These are phyloP conservation scores for Populus tomentosa DNA, from an alignment of 441 rosid species.

Conservation along the genomic window DNA sequence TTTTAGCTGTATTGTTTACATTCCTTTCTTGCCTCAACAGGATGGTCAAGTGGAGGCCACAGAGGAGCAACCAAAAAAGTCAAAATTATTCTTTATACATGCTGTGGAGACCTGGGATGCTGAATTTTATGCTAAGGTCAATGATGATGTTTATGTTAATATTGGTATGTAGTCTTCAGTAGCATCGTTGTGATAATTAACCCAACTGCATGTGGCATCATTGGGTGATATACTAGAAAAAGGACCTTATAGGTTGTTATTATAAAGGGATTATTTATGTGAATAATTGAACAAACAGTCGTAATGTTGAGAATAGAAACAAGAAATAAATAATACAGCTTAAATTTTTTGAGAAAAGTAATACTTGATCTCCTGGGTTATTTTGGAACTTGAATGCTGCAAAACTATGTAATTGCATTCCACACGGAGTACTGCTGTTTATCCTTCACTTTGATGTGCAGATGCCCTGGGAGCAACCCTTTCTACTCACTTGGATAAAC, in stretches of 20 bases:
- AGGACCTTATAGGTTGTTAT: neutral
- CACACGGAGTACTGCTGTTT: neutral
- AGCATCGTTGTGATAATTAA: neutral
- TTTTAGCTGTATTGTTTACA: constrained; percentile 4
- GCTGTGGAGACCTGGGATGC: constrained; percentile 84
- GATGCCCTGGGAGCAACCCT: constrained; percentile 80
- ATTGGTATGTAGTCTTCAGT: constrained; percentile 50
- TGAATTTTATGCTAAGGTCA: constrained; percentile 84
- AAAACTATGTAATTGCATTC: neutral
- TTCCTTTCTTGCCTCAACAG: constrained; percentile 30
- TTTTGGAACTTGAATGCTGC: constrained; percentile 1
- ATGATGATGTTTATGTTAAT: constrained; percentile 82
- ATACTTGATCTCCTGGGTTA: neutral
- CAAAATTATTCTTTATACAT: constrained; percentile 50
- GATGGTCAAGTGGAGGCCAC: constrained; percentile 65
- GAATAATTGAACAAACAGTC: neutral
- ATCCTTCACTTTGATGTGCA: constrained; percentile 16
- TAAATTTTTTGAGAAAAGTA: neutral
- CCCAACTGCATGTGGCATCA: no score
- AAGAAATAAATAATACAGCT: neutral
- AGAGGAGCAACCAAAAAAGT: constrained; percentile 58
- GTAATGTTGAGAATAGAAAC: constrained; percentile 29
- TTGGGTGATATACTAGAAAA: neutral
- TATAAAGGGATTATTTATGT: neutral
- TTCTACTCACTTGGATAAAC: constrained; percentile 63